A percentile compares a stretch with the other conserved stretches of the same genome.
These are phyloP conservation scores for Pyrenopolyporus hunteri DNA, from an alignment of 495 filamentous ascomycete species.

Conservation along the genomic window DNA sequence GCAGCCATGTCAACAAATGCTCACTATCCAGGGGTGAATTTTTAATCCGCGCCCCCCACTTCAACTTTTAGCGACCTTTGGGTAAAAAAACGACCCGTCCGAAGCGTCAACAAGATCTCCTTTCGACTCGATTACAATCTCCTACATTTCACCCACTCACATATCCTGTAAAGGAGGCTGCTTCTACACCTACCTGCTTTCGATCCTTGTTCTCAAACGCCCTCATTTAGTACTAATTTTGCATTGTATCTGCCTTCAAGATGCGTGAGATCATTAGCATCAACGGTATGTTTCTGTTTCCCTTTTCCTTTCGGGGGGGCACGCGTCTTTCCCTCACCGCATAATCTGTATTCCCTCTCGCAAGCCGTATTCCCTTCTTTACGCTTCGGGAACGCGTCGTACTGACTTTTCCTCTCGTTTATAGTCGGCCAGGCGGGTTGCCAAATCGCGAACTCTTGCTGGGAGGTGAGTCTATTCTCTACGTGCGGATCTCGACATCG, in stretches of 20 bases:
- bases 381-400: slow-evolving; percentile 26
- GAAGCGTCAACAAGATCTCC: slow-evolving; percentile 42
- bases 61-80: slow-evolving; percentile 30
- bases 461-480: slow-evolving; percentile 81
- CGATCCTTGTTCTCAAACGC: slow-evolving; percentile 22
- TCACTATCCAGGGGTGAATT: slow-evolving; percentile 42
- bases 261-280: slow-evolving; percentile 99
- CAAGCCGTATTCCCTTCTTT: slow-evolving; percentile 22
- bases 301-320: slow-evolving; percentile 26
- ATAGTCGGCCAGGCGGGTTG: slow-evolving; percentile 99
- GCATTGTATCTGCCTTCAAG: slow-evolving; percentile 52
- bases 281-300: slow-evolving; percentile 83
- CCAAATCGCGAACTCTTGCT: slow-evolving; percentile 99
- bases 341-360: slow-evolving; percentile 34
- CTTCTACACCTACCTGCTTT: slow-evolving; percentile 31
- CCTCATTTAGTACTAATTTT: slow-evolving; percentile 25
- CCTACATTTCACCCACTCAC: slow-evolving; percentile 25
- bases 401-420: slow-evolving; percentile 48
- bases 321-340: slow-evolving; percentile 50
- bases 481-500: not conserved
- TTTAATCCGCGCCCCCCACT: slow-evolving; percentile 44
- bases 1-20: slow-evolving; percentile 33
- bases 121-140: slow-evolving; percentile 38
- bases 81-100: slow-evolving; percentile 44
- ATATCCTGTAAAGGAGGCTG: slow-evolving; percentile 20